Evolutionary conservation across 2,329 filamentous ascomycete genomes (phyloP).

Genomic region (Orbilia brochopaga): DNA sequence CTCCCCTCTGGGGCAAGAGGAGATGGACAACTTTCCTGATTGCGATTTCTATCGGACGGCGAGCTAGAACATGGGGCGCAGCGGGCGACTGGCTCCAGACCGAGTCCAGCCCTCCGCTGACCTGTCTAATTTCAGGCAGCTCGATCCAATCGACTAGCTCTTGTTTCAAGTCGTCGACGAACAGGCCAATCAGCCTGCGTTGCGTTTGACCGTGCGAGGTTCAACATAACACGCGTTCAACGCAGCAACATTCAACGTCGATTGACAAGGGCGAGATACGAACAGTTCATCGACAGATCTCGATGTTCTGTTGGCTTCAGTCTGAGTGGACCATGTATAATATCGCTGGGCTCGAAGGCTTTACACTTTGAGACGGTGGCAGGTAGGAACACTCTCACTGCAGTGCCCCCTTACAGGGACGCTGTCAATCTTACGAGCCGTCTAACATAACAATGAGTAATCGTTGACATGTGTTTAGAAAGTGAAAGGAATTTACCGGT

Average conservation of each 20-base stretch:
- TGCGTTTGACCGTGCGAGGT: neutral
- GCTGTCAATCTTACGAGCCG: too few species aligned
- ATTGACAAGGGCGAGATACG: neutral
- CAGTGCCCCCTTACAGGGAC: too few species aligned
- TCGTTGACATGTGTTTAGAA: neutral
- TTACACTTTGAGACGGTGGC: too few species aligned
- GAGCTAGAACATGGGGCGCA: constrained; percentile 20
- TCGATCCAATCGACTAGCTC: neutral
- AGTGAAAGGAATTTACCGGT: neutral
- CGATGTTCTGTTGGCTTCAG: constrained; percentile 3
- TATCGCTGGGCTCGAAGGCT: neutral
- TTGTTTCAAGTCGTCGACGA: neutral
- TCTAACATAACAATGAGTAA: too few species aligned
- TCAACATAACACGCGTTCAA: constrained; percentile 3
- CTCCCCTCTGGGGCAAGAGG: constrained; percentile 21
- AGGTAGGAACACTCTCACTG: too few species aligned
- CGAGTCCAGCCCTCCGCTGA: neutral
- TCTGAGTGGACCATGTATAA: neutral
- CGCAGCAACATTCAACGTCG: neutral
- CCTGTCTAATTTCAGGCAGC: neutral
- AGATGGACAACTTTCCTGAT: constrained; percentile 18
- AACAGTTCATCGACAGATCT: neutral
- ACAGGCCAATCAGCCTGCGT: neutral
- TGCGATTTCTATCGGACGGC: constrained; percentile 28
- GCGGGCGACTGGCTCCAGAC: constrained; percentile 24